These are phyloP conservation scores for Cydonia oblonga DNA, from an alignment of 331 rosid species.

Conservation along the genomic window DNA sequence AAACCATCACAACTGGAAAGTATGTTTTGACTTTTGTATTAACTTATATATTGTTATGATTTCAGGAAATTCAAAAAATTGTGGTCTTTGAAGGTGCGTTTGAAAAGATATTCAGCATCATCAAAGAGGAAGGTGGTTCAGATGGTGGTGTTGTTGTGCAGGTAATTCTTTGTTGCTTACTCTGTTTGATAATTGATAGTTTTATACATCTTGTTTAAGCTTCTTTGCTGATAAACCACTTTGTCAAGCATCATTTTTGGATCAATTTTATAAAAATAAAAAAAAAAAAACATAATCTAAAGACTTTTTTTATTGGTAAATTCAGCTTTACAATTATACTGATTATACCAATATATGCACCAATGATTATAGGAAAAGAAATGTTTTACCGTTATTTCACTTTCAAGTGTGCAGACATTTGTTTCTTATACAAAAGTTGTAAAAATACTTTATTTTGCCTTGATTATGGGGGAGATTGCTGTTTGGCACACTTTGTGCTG, in stretches of 20 bases:
- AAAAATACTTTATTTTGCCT: not conserved
- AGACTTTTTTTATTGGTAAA: no score
- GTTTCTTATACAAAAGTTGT: not conserved
- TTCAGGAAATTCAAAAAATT: slow-evolving; percentile 78
- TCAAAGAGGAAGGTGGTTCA: slow-evolving; percentile 81
- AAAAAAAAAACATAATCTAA: no score
- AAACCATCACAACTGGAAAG: slow-evolving; percentile 4
- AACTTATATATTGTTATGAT: not conserved
- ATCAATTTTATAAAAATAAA: no score
- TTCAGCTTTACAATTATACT: not conserved
- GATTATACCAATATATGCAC: not conserved
- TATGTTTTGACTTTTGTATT: not conserved
- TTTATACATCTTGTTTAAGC: slow-evolving; percentile 8
- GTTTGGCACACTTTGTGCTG: not conserved
- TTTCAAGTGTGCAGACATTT: not conserved
- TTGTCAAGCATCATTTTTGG: no score
- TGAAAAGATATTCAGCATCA: slow-evolving; percentile 85
- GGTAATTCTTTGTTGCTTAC: slow-evolving; percentile 27
- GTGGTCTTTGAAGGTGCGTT: slow-evolving; percentile 93
- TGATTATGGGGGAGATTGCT: not conserved
- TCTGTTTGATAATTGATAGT: not conserved
- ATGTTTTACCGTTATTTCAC: not conserved
- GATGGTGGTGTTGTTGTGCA: slow-evolving; percentile 95
- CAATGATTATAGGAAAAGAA: not conserved
- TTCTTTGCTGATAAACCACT: not conserved